Evolutionary conservation across 2,329 filamentous ascomycete species (phyloP).

Genomic region (Pyrenochaeta sp.): DNA sequence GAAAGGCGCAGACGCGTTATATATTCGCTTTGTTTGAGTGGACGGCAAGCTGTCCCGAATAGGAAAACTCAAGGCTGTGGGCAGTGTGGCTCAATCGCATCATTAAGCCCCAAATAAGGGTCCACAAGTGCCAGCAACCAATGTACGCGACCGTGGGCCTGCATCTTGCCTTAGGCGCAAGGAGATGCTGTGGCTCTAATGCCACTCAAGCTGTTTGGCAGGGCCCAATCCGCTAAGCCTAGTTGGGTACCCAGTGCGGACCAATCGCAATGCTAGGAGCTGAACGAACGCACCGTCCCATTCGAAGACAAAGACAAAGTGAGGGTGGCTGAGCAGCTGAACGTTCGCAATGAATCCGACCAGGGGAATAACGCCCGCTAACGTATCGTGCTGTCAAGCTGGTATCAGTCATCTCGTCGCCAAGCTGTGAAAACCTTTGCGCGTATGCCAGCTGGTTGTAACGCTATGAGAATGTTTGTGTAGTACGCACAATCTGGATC

Average conservation of each 20-base stretch:
- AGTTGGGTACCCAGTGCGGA: constrained; percentile 18
- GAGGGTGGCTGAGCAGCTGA: neutral
- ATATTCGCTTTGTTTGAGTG: constrained; percentile 1
- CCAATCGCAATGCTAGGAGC: constrained; percentile 22
- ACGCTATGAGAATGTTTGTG: no score
- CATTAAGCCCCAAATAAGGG: neutral
- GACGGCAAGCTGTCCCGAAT: constrained; percentile 10
- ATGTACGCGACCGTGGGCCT: neutral
- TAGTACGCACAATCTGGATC: no score
- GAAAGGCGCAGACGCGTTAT: constrained; percentile 9
- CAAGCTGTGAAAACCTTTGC: no score
- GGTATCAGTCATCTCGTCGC: no score
- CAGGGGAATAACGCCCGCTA: no score
- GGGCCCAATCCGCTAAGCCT: constrained; percentile 12
- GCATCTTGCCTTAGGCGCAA: neutral
- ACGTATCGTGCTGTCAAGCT: no score
- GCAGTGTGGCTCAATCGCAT: constrained; percentile 7
- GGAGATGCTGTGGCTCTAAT: no score
- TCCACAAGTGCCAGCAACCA: neutral
- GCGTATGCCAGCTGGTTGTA: no score
- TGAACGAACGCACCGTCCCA: neutral
- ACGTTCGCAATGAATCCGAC: no score
- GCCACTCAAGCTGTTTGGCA: no score
- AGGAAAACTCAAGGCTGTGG: neutral
- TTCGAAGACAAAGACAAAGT: neutral